Evolutionary conservation across 2,329 filamentous ascomycete genomes (phyloP).

Genomic region (Neofusicoccum ribis): DNA sequence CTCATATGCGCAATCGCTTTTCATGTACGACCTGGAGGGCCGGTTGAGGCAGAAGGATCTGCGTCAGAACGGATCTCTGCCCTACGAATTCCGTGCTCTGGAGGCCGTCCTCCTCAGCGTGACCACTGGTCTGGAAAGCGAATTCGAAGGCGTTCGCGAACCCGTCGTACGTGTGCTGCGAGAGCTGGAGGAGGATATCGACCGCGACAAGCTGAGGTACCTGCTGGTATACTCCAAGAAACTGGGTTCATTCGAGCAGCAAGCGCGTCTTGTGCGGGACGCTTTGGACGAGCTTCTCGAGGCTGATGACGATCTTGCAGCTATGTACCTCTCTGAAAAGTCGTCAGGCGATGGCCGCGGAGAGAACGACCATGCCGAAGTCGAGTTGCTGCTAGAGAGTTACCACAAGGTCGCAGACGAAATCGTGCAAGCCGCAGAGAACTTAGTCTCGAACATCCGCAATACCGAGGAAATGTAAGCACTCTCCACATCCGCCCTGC

Average conservation of each 20-base stretch:
- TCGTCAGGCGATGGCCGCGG: constrained; percentile 69
- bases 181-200: constrained; percentile 94
- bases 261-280: constrained; percentile 88
- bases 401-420: constrained; percentile 98
- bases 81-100: constrained; percentile 94
- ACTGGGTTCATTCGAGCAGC: constrained; percentile 95
- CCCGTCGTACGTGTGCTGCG: constrained; percentile 86
- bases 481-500: neutral
- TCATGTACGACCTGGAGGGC: constrained; percentile 96
- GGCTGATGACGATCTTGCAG: constrained; percentile 89
- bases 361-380: constrained; percentile 89
- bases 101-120: constrained; percentile 95
- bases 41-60: constrained; percentile 80
- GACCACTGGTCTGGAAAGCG: constrained; percentile 85
- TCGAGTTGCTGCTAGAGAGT: constrained; percentile 94
- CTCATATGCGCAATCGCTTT: constrained; percentile 91
- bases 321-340: constrained; percentile 96
- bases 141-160: constrained; percentile 91
- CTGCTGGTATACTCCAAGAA: constrained; percentile 94
- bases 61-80: constrained; percentile 57
- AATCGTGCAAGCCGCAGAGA: constrained; percentile 92
- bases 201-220: constrained; percentile 86
- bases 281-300: constrained; percentile 94
- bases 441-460: constrained; percentile 88
- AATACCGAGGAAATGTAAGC: constrained; percentile 95